Conservation (phyloP, 768 basidiomycete species). For the Lyophyllum shimeji region DNA sequence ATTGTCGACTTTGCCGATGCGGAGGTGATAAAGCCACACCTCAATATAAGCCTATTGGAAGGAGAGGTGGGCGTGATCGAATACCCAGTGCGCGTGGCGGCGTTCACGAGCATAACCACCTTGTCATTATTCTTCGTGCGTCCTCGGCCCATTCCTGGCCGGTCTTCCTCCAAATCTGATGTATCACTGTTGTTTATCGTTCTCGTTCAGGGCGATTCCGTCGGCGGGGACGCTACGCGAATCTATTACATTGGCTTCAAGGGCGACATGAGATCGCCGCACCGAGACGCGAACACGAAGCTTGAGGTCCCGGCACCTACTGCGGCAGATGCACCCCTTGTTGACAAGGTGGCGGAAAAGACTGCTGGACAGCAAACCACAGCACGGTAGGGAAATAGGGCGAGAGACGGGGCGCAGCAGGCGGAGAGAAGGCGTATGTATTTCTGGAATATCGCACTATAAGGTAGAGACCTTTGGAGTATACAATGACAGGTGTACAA, state of each 20-base stretch:
- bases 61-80: constrained; percentile 69
- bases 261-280: constrained; percentile 58
- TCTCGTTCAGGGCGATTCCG: constrained; percentile 57
- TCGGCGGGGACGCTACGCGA: constrained; percentile 61
- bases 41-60: constrained; percentile 69
- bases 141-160: constrained; percentile 14
- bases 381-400: constrained; percentile 36
- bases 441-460: neutral
- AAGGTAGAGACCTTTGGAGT: neutral
- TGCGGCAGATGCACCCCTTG: constrained; percentile 69
- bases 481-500: neutral
- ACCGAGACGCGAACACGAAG: constrained; percentile 60
- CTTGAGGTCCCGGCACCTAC: constrained; percentile 80
- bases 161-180: neutral
- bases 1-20: constrained; percentile 80
- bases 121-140: constrained; percentile 81
- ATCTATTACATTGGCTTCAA: constrained; percentile 85
- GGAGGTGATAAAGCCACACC: constrained; percentile 65
- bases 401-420: too few species aligned
- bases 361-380: constrained; percentile 62
- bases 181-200: neutral
- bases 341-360: constrained; percentile 60
- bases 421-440: neutral
- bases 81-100: constrained; percentile 75
- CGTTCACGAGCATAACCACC: constrained; percentile 73